Base-by-base conservation (phyloP, 1,284 basidiomycete species). In the Austropuccinia psidii region DNA sequence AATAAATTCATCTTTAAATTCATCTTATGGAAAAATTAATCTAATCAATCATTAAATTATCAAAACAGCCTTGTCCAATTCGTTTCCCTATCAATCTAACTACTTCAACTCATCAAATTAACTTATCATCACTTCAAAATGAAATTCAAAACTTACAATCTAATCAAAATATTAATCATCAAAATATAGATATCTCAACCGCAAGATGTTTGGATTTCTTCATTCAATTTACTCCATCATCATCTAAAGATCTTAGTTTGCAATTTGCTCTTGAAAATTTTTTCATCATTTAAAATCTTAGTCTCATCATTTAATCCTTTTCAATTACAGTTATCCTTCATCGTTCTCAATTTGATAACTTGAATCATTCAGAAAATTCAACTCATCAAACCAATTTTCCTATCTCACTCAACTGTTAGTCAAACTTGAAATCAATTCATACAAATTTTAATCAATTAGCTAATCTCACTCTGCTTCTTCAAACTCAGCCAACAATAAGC, bases 31-130 rank as follows among this genome's bases (percentile, higher is more conserved):
- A 8, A 1, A 8, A 7, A 54, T n/a, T 29, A 47, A 43, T 47
- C 6, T 27, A 21, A 17, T 45, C 35, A 3, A 52, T 27, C 41
- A 31, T 47, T 24, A 17, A 21, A 9, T 3, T 57, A 21, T 29
- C 45, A 41, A 31, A 41, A 49, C 21, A 72, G 57, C 31, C 55
- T 49, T 61, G 57, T 31, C 55, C 55, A 4, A 72, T 72, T 61
- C 68, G 67, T 60, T 72, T 72, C 29, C 55, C 41, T 39, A 61
- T 72, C 41, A 43, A 49, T 60, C 31, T 72, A 17, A 57, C 66
- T 21, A 57, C 54, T 37, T 31, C 17, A 27, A 43, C 4, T 9
- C 31, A 35, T 9, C 27, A 43, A 13, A 54, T 69, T 19, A 69
- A 29, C 4, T 55, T 41, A 17, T n/a, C 17, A 19, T 57, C 50